These are phyloP conservation scores for Coemansia sp. DNA, from an alignment of 192 early-diverging fungal genomes.

Conservation along the genomic window DNA sequence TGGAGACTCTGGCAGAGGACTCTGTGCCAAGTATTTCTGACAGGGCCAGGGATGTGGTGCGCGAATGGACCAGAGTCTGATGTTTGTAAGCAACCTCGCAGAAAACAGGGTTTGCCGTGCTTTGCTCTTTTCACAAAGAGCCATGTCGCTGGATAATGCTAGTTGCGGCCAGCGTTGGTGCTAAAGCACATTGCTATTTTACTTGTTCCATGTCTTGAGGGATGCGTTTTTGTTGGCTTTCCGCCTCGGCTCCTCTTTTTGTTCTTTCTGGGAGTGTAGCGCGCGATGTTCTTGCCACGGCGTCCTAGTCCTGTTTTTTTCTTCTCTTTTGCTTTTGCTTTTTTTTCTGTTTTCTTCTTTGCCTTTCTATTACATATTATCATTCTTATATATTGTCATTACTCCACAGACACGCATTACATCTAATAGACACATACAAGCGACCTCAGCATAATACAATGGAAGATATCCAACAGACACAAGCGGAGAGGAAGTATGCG, in stretches of 20 bases:
- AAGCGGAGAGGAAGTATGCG: constrained; percentile 7
- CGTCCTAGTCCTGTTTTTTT: neutral
- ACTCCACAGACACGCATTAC: neutral
- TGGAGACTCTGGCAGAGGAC: constrained; percentile 41
- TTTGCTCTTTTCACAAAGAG: no score
- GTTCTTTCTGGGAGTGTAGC: no score
- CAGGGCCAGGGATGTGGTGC: constrained; percentile 38
- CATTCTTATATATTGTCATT: no score
- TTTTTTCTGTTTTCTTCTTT: neutral
- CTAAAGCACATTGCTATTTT: neutral
- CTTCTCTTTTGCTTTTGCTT: neutral
- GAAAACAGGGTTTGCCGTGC: no score
- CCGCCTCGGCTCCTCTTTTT: neutral
- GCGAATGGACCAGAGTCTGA: neutral
- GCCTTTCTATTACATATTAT: neutral
- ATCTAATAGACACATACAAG: neutral
- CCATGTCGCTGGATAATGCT: neutral
- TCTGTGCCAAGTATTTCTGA: constrained; percentile 58
- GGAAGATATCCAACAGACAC: constrained; percentile 5
- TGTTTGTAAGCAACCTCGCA: neutral
- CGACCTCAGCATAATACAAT: neutral
- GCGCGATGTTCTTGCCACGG: no score
- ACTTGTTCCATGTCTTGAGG: neutral
- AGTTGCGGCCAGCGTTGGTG: neutral
- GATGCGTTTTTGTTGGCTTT: neutral